These are phyloP conservation scores for Aspergillus pseudonomiae DNA, from an alignment of 2,329 filamentous ascomycete genomes.

Conservation along the genomic window DNA sequence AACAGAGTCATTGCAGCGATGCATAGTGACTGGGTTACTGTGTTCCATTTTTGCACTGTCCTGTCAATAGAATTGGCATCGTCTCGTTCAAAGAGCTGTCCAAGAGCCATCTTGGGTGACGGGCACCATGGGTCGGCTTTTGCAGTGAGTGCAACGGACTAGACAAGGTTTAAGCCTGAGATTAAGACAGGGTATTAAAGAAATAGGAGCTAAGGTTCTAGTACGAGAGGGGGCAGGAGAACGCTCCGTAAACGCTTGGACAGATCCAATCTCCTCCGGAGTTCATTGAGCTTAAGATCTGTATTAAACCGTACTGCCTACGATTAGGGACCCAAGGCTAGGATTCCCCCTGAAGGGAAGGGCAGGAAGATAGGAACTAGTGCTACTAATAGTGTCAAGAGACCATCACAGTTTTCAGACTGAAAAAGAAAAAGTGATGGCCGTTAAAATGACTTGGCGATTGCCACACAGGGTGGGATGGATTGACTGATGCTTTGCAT, in stretches of 20 bases:
- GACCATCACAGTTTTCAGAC: neutral
- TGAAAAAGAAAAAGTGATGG: neutral
- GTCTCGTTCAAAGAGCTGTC: conserved; percentile 13
- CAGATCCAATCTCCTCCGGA: neutral
- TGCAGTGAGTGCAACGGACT: neutral
- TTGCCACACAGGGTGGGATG: neutral
- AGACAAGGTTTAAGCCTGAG: neutral
- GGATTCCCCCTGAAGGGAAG: neutral
- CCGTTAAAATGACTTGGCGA: neutral
- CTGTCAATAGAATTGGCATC: conserved; percentile 17
- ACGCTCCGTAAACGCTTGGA: neutral
- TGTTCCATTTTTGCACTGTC: conserved; percentile 30
- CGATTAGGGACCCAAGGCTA: neutral
- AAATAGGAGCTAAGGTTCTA: neutral
- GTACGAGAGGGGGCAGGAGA: neutral
- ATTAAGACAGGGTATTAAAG: neutral
- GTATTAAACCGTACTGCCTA: neutral
- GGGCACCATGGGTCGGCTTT: neutral
- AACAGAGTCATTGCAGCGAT: conserved; percentile 30
- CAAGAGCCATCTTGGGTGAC: conserved; percentile 8
- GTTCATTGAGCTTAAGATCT: neutral
- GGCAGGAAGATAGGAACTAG: neutral
- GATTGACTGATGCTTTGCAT: neutral
- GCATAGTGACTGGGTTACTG: conserved; percentile 30
- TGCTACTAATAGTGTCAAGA: neutral